Conservation (phyloP, 805 yeast species). For the Pichia cabralensis region DNA sequence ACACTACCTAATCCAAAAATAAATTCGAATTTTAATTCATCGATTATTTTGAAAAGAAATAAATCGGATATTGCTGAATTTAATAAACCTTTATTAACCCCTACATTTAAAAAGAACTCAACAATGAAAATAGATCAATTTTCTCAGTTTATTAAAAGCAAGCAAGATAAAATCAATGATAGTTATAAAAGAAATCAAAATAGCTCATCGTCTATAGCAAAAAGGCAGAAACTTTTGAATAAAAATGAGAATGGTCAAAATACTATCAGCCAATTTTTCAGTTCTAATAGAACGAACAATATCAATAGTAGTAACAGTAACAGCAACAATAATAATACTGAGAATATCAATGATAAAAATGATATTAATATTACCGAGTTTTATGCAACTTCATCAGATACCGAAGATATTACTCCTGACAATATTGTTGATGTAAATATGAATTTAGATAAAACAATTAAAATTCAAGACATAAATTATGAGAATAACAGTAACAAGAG, state of each 20-base stretch:
- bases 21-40: no score
- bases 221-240: slow-evolving; percentile 19
- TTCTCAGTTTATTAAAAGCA: slow-evolving; percentile 8
- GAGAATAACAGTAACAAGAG: no score
- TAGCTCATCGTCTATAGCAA: slow-evolving; percentile 16
- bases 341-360: neutral
- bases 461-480: neutral
- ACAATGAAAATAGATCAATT: slow-evolving; percentile 17
- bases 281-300: slow-evolving; percentile 1
- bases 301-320: neutral
- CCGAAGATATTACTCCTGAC: slow-evolving; percentile 10
- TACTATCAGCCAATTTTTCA: slow-evolving; percentile 15
- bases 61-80: no score
- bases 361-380: slow-evolving; percentile 1
- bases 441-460: neutral
- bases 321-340: neutral
- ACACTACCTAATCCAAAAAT: slow-evolving; percentile 5
- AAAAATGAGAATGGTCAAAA: slow-evolving; percentile 8
- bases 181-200: neutral
- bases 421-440: slow-evolving; percentile 3
- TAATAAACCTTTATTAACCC: no score
- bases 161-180: neutral
- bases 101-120: slow-evolving; percentile 15
- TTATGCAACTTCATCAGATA: slow-evolving; percentile 7
- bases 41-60: slow-evolving; percentile 2